Conservation (phyloP, 2,329 filamentous ascomycete genomes). For the Thelonectria rubi region DNA sequence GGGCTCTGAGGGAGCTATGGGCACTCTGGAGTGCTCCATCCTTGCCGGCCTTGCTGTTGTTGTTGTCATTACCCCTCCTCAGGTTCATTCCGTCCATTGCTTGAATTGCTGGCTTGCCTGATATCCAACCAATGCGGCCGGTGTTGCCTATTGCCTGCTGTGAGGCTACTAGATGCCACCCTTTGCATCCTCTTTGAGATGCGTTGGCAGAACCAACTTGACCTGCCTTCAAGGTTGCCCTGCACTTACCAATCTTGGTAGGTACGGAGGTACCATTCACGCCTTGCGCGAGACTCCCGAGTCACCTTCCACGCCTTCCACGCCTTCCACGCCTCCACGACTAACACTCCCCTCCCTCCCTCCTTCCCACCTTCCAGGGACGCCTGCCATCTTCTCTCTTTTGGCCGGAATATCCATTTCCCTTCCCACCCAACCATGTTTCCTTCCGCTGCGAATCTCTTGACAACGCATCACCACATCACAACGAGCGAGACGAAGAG, state of each 20-base stretch:
- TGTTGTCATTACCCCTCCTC: constrained; percentile 1
- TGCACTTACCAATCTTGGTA: constrained; percentile 13
- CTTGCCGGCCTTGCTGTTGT: not conserved
- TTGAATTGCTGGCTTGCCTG: constrained; percentile 10
- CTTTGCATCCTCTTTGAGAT: not conserved
- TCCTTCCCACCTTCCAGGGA: constrained; percentile 17
- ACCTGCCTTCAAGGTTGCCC: constrained; percentile 7
- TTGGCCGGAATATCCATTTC: constrained; percentile 30
- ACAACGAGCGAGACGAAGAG: constrained; percentile 26
- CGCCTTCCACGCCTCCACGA: not conserved
- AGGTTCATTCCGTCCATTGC: constrained; percentile 4
- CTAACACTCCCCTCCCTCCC: constrained; percentile 11
- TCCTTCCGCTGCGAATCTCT: constrained; percentile 47
- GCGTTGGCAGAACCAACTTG: constrained; percentile 20
- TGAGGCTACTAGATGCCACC: constrained; percentile 23
- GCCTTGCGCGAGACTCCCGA: constrained; percentile 18
- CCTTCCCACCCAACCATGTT: constrained; percentile 42
- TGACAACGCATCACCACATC: constrained; percentile 63
- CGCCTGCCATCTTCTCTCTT: constrained; percentile 26
- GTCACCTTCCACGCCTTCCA: not conserved
- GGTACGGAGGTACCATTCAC: constrained; percentile 7
- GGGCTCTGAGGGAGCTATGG: not conserved
- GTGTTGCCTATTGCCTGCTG: constrained; percentile 23
- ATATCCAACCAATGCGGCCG: constrained; percentile 22
- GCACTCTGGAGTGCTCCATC: constrained; percentile 1